Percentiles rank a stretch among this genome's conserved stretches.
phyloP scores from a whole-genome alignment of 495 filamentous ascomycete genomes.

The Margaritispora aquatica region DNA sequence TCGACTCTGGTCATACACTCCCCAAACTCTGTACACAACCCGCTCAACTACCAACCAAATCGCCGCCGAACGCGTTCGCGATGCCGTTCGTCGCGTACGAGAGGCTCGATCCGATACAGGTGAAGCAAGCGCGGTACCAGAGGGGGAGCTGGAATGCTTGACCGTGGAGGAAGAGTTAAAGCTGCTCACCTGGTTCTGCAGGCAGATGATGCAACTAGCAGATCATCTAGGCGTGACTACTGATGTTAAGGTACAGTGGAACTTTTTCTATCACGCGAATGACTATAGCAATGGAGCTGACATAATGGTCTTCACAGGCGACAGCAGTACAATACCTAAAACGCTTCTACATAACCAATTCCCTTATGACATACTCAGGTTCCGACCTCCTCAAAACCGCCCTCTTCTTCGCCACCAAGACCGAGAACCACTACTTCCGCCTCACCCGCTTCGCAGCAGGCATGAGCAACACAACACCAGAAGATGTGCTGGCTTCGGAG shows the following conservation, averaged over 20 bases:
- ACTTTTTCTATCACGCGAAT: neutral
- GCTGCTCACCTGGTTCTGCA: slow-evolving; percentile 74
- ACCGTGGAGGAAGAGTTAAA: slow-evolving; percentile 75
- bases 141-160: slow-evolving; percentile 62
- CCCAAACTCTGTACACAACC: slow-evolving; percentile 57
- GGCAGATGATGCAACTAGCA: slow-evolving; percentile 66
- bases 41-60: slow-evolving; percentile 69
- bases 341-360: slow-evolving; percentile 92
- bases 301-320: slow-evolving; percentile 40
- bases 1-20: slow-evolving; percentile 88
- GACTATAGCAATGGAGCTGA: neutral
- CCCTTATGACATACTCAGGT: slow-evolving; percentile 89
- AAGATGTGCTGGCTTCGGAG: slow-evolving; percentile 81
- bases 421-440: slow-evolving; percentile 73
- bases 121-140: slow-evolving; percentile 22
- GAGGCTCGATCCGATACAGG: slow-evolving; percentile 28
- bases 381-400: slow-evolving; percentile 78
- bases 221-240: slow-evolving; percentile 72
- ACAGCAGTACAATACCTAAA: slow-evolving; percentile 89
- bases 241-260: slow-evolving; percentile 57
- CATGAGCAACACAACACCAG: slow-evolving; percentile 59
- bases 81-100: slow-evolving; percentile 46
- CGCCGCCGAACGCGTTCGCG: slow-evolving; percentile 65
- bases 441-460: slow-evolving; percentile 51
- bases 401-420: slow-evolving; percentile 88